These are phyloP conservation scores for Pyrenochaeta sp. DNA, from an alignment of 2,329 filamentous ascomycete genomes.

Conservation along the genomic window DNA sequence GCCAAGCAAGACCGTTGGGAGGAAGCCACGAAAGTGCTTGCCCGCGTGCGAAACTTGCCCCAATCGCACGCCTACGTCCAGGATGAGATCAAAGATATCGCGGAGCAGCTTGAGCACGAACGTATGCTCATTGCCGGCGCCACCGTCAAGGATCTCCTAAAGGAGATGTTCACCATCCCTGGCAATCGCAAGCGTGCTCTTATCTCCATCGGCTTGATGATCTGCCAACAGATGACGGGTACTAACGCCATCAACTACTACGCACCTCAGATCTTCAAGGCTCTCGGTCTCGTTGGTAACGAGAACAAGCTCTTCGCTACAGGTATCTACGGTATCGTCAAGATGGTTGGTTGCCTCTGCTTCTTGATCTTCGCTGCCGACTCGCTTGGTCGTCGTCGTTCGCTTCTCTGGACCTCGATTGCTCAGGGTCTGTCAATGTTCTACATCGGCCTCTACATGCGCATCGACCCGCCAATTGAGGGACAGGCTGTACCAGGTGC, in stretches of 20 bases:
- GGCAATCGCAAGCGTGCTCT: slow-evolving; percentile 69
- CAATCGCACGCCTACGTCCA: slow-evolving; percentile 47
- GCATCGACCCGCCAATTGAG: slow-evolving; percentile 65
- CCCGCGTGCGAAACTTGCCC: slow-evolving; percentile 64
- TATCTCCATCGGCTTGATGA: slow-evolving; percentile 69
- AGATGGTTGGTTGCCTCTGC: slow-evolving; percentile 68
- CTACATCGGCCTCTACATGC: slow-evolving; percentile 76
- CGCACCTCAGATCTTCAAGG: slow-evolving; percentile 72
- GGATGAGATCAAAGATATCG: slow-evolving; percentile 47
- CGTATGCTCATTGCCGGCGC: slow-evolving; percentile 64
- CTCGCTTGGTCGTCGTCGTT: slow-evolving; percentile 71
- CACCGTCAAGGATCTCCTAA: slow-evolving; percentile 50
- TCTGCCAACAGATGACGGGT: slow-evolving; percentile 78
- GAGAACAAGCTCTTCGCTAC: slow-evolving; percentile 73
- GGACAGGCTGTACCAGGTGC: slow-evolving; percentile 67
- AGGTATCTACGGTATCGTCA: slow-evolving; percentile 76
- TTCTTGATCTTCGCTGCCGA: slow-evolving; percentile 75
- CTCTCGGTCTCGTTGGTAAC: slow-evolving; percentile 68
- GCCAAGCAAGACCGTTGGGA: slow-evolving; percentile 75
- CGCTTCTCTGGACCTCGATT: slow-evolving; percentile 70
- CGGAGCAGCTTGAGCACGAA: slow-evolving; percentile 60
- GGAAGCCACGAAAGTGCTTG: slow-evolving; percentile 65
- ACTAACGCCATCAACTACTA: slow-evolving; percentile 66
- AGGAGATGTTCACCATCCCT: slow-evolving; percentile 56
- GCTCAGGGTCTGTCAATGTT: slow-evolving; percentile 71